A percentile compares a stretch with the other conserved stretches of the same genome.
Conservation (phyloP, 2,329 filamentous ascomycete genomes). For the Exophiala phaeomuriformis region DNA sequence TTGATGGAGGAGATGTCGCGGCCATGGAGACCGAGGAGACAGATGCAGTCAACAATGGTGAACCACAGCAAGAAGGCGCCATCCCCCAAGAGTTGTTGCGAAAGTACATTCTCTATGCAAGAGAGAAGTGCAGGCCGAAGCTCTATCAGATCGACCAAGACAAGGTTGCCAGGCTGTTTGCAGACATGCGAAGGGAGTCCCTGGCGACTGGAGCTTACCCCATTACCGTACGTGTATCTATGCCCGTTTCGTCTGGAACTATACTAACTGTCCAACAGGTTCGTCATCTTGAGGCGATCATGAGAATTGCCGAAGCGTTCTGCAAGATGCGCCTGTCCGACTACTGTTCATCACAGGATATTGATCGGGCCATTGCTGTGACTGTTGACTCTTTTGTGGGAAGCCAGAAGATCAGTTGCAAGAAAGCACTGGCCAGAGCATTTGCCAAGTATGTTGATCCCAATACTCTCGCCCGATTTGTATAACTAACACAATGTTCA, state of each 20-base stretch:
- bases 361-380: constrained; percentile 93
- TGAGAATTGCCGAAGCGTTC: constrained; percentile 89
- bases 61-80: constrained; percentile 55
- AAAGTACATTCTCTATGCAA: constrained; percentile 94
- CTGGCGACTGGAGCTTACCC: constrained; percentile 93
- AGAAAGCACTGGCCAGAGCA: constrained; percentile 86
- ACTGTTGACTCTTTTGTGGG: constrained; percentile 94
- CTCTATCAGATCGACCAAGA: constrained; percentile 97
- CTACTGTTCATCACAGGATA: constrained; percentile 82
- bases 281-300: constrained; percentile 94
- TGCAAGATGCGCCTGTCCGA: constrained; percentile 98
- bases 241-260: not conserved
- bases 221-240: constrained; percentile 70
- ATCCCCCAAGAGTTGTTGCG: constrained; percentile 85
- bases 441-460: constrained; percentile 87
- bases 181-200: constrained; percentile 90
- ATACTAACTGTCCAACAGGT: constrained; percentile 51
- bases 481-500: constrained; percentile 8
- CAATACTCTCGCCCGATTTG: too few species aligned
- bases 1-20: constrained; percentile 47
- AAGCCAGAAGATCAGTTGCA: constrained; percentile 94
- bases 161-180: constrained; percentile 87
- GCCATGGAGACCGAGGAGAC: constrained; percentile 53
- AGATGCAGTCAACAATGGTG: constrained; percentile 35
- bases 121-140: constrained; percentile 82